These are phyloP conservation scores for Syzygium oleosum DNA, from an alignment of 345 rosid genomes.

Conservation along the genomic window DNA sequence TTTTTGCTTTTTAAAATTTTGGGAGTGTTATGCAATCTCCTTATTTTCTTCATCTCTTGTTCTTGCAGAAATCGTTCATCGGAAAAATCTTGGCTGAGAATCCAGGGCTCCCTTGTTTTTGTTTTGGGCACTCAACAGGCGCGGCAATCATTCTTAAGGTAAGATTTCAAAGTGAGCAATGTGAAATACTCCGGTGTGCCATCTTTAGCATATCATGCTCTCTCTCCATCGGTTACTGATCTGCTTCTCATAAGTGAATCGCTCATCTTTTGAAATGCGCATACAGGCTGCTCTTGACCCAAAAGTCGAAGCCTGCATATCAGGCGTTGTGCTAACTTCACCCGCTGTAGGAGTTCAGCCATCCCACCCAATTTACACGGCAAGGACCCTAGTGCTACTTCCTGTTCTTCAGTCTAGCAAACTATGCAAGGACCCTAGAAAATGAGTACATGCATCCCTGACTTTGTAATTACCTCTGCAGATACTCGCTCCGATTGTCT, in stretches of 20 bases:
- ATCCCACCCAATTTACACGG: constrained; percentile 73
- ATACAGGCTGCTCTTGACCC: constrained; percentile 64
- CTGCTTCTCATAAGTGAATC: not conserved
- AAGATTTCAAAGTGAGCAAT: not conserved
- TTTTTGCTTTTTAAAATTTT: not conserved
- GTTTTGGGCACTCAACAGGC: constrained; percentile 93
- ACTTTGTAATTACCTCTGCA: constrained; percentile 3
- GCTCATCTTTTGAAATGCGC: not conserved
- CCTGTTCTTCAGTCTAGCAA: not conserved
- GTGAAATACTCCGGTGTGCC: not conserved
- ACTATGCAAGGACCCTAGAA: not conserved
- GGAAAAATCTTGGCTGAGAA: constrained; percentile 54
- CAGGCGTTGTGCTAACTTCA: constrained; percentile 79
- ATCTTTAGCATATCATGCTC: not conserved
- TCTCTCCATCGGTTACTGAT: not conserved
- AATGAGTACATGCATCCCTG: not conserved
- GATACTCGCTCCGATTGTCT: constrained; percentile 74
- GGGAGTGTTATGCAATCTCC: not conserved
- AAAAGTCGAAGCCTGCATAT: constrained; percentile 39
- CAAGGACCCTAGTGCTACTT: constrained; percentile 7
- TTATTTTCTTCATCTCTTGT: not conserved
- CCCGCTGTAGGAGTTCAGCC: constrained; percentile 98
- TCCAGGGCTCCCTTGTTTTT: constrained; percentile 76
- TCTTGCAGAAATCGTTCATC: constrained; percentile 55
- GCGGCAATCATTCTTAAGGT: constrained; percentile 90